phyloP scores from a whole-genome alignment of 768 basidiomycete genomes.

The Termitomyces sp. region DNA sequence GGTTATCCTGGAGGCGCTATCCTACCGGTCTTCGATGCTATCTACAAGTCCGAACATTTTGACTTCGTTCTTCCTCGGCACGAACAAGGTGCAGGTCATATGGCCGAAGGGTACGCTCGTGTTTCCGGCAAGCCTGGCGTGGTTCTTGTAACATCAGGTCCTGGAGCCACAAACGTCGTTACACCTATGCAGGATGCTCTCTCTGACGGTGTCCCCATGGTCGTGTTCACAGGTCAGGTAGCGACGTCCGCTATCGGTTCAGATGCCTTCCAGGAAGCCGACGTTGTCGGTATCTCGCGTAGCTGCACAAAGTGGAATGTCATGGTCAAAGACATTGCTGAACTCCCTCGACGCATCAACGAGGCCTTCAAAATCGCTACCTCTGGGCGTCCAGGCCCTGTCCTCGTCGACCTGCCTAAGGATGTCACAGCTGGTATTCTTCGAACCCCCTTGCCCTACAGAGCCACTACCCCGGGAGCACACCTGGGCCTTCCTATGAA shows the following conservation, averaged over 20 bases:
- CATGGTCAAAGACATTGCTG: conserved; percentile 96
- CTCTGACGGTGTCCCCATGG: conserved; percentile 87
- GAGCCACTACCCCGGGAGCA: conserved; percentile 76
- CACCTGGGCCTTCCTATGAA: conserved; percentile 70
- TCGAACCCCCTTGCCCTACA: conserved; percentile 77
- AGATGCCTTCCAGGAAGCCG: conserved; percentile 98
- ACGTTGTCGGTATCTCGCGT: conserved; percentile 92
- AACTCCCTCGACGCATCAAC: conserved; percentile 92
- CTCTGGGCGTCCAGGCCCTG: conserved; percentile 94
- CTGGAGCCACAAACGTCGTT: conserved; percentile 96
- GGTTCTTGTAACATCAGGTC: conserved; percentile 96
- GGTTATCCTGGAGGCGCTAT: conserved; percentile 98
- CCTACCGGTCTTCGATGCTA: conserved; percentile 99
- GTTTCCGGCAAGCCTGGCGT: conserved; percentile 98
- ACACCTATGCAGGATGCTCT: conserved; percentile 98
- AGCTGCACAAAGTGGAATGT: conserved; percentile 99
- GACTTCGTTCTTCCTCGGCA: conserved; percentile 94
- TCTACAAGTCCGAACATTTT: conserved; percentile 92
- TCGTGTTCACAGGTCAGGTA: conserved; percentile 98
- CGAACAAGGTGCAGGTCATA: conserved; percentile 98
- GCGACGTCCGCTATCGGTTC: conserved; percentile 99
- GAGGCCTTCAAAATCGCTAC: conserved; percentile 99
- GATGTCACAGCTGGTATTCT: conserved; percentile 94
- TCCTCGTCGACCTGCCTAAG: conserved; percentile 98
- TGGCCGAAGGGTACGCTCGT: conserved; percentile 98